Evolutionary conservation across 306 rosid species (phyloP).

Genomic region (Pachyrhizus erosus): DNA sequence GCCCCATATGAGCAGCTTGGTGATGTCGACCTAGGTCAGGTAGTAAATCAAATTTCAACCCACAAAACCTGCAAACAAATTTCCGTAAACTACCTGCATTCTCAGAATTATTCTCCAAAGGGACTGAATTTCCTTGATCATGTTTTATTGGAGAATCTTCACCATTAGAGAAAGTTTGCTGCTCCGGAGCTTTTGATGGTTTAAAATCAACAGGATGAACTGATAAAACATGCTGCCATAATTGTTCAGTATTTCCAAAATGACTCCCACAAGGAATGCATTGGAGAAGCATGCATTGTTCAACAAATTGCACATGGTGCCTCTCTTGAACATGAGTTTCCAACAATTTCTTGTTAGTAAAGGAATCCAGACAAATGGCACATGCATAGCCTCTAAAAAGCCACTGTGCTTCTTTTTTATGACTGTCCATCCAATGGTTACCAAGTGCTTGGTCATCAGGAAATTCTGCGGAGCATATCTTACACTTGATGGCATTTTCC

Average conservation of each 20-base stretch:
- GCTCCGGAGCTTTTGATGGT: conserved; percentile 64
- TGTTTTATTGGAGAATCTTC: conserved; percentile 65
- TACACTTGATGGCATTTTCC: conserved; percentile 73
- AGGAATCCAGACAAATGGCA: conserved; percentile 96
- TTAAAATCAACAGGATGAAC: conserved; percentile 74
- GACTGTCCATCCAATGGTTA: conserved; percentile 91
- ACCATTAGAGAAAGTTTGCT: conserved; percentile 54
- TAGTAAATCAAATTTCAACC: conserved; percentile 93
- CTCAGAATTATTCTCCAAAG: conserved; percentile 64
- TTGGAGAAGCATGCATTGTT: conserved; percentile 97
- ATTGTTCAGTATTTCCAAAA: conserved; percentile 82
- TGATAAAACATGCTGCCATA: conserved; percentile 90
- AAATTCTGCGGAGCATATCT: conserved; percentile 78
- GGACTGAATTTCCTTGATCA: conserved; percentile 56
- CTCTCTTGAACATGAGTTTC: conserved; percentile 99
- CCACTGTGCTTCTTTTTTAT: conserved; percentile 99
- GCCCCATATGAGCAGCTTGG: conserved; percentile 98
- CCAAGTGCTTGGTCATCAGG: conserved; percentile 80
- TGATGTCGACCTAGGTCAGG: conserved; percentile 99
- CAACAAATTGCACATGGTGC: conserved; percentile 90
- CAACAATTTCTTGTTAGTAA: conserved; percentile 82
- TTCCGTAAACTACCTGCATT: conserved; percentile 66
- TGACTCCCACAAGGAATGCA: conserved; percentile 97
- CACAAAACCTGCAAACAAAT: conserved; percentile 92
- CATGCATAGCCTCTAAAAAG: conserved; percentile 95